Percentiles rank a stretch among this genome's conserved stretches.
These are phyloP conservation scores for Asterella californica DNA, from an alignment of 225 moss, liverwort and hornwort genomes.

Conservation along the genomic window DNA sequence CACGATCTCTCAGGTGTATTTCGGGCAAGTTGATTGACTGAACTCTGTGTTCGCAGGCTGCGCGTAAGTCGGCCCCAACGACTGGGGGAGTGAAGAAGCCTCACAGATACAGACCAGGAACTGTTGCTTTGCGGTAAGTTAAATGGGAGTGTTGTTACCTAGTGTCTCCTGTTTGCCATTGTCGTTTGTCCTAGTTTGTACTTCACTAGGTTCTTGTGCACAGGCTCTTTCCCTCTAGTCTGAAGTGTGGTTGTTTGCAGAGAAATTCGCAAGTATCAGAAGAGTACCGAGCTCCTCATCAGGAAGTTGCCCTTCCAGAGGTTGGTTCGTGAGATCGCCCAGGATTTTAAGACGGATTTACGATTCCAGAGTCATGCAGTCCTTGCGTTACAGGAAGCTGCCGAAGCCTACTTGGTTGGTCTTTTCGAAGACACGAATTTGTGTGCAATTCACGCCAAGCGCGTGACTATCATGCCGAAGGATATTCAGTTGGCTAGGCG, in stretches of 20 bases:
- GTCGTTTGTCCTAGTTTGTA: not conserved
- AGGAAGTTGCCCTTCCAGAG: slow-evolving; percentile 33
- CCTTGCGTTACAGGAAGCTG: slow-evolving; percentile 29
- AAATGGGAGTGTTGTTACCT: too few relatives aligned
- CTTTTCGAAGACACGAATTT: slow-evolving; percentile 24
- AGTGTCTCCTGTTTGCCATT: not conserved
- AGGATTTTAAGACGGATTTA: slow-evolving; percentile 37
- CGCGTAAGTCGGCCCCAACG: slow-evolving; percentile 35
- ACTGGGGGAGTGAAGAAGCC: slow-evolving; percentile 43
- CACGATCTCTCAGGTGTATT: too few relatives aligned
- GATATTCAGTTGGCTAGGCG: slow-evolving; percentile 36
- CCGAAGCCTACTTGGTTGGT: slow-evolving; percentile 21
- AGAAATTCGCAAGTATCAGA: slow-evolving; percentile 39
- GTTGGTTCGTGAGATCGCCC: slow-evolving; percentile 35
- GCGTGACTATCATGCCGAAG: slow-evolving; percentile 38
- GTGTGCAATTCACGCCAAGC: slow-evolving; percentile 33
- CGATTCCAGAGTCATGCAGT: slow-evolving; percentile 40
- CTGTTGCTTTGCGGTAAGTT: slow-evolving; percentile 33
- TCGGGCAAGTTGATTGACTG: not conserved
- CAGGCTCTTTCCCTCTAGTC: not conserved
- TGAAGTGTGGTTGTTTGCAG: not conserved
- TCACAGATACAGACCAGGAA: slow-evolving; percentile 34
- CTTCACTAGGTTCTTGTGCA: too few relatives aligned
- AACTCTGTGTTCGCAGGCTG: slow-evolving; percentile 6
- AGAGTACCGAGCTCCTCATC: slow-evolving; percentile 38